Evolutionary conservation across 495 filamentous ascomycete species (phyloP).

Genomic region (Aspergillus funiculosus): DNA sequence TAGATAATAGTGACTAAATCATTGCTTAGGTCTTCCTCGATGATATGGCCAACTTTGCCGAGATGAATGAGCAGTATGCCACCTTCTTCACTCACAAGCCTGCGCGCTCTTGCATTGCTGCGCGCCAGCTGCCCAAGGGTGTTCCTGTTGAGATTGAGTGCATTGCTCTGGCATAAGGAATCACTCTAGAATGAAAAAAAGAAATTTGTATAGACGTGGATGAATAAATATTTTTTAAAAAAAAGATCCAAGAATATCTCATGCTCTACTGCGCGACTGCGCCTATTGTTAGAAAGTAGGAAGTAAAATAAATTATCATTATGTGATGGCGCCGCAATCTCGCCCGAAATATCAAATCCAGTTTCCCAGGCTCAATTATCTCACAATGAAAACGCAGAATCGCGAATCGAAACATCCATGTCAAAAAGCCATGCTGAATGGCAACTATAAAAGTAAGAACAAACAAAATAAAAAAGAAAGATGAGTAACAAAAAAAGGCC

Average conservation of each 20-base stretch:
- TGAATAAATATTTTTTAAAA: neutral
- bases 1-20: neutral
- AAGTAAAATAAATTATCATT: constrained; percentile 7
- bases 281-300: neutral
- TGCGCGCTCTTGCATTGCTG: constrained; percentile 87
- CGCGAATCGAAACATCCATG: constrained; percentile 14
- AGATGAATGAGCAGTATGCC: constrained; percentile 86
- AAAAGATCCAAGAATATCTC: neutral
- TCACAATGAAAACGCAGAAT: constrained; percentile 4
- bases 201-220: neutral
- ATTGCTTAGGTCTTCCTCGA: constrained; percentile 65
- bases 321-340: neutral
- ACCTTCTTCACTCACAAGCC: constrained; percentile 86
- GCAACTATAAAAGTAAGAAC: constrained; percentile 7
- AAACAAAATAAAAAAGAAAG: constrained; percentile 3
- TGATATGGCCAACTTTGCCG: constrained; percentile 77
- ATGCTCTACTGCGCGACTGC: neutral
- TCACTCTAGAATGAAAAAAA: neutral
- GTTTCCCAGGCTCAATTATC: neutral
- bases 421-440: constrained; percentile 13
- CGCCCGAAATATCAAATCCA: neutral
- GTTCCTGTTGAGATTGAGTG: constrained; percentile 93
- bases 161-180: constrained; percentile 51
- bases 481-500: neutral
- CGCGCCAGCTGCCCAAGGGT: constrained; percentile 81